Evolutionary conservation across 169 alveolate genomes (phyloP).

Genomic region (Ichthyophthirius multifiliis): DNA sequence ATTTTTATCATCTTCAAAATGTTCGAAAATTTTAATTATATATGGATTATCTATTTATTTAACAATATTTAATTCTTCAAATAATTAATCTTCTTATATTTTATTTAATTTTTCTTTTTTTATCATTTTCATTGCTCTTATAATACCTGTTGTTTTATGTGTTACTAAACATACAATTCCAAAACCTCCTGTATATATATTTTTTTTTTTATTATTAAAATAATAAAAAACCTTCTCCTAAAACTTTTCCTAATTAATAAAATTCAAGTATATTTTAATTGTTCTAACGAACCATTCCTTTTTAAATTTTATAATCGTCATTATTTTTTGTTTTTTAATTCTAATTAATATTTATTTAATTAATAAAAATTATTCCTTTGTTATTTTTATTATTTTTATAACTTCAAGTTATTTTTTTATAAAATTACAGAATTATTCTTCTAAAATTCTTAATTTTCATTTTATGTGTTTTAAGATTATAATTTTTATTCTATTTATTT

Average conservation of each 20-base stretch:
- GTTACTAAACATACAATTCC: conserved; percentile 8
- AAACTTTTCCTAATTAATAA: conserved; percentile 9
- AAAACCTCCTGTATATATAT: neutral
- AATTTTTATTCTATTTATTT: too few relatives aligned
- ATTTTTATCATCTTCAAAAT: conserved; percentile 76
- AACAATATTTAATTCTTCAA: conserved; percentile 8
- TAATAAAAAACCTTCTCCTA: conserved; percentile 1
- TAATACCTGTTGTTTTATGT: conserved; percentile 5
- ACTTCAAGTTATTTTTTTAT: too few relatives aligned
- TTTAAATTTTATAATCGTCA: neutral
- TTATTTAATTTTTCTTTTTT: conserved; percentile 1
- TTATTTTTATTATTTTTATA: too few relatives aligned
- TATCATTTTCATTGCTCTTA: conserved; percentile 21
- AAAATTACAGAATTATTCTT: too few relatives aligned
- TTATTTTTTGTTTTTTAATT: too few relatives aligned
- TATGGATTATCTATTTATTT: conserved; percentile 90
- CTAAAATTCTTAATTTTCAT: too few relatives aligned
- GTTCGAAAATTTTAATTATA: conserved; percentile 89
- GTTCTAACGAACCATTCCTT: neutral
- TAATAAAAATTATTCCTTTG: too few relatives aligned
- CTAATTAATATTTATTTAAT: too few relatives aligned
- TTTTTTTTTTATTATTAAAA: neutral
- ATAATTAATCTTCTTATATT: neutral
- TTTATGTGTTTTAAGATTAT: too few relatives aligned
- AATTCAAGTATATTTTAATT: neutral